Base-by-base conservation (phyloP, 2,329 filamentous ascomycete genomes). In the Aspergillus niger region DNA sequence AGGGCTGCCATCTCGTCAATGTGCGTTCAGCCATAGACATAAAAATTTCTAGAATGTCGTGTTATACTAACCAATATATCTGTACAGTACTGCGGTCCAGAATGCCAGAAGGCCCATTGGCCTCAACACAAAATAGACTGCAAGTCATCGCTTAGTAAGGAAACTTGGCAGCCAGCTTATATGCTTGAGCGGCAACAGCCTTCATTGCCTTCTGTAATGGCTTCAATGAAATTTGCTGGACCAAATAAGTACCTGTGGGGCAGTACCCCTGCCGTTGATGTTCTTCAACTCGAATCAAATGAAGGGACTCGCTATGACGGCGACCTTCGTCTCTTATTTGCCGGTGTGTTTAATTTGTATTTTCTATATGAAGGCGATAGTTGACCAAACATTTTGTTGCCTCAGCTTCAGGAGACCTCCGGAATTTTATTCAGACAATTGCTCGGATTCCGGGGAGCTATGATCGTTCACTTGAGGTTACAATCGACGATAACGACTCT, bases 401-500 rank as follows among this genome's bases (percentile, higher is more conserved):
- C 6, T 4, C 55, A 80, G 80, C 78, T 4, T 82, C 80, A 8
- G 80, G 77, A 6, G 79, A 82, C 60, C 57, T 77, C 5, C 70
- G 80, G 43, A 81, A 83, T 58, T 65, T 80, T 3, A 59, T 82
- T 57, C 77, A 76, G 63, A 76, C 80, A 0, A 61, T 82, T 2
- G 66, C 65, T 2, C 51, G 61, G 1, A 61, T 82, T 5, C 76
- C 78, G 0, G 39, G 48, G 3, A 61, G 24, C 0, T 79, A 74
- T 57, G 59, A 41, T 0, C 63, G 65, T 1, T 6, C 51, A 1
- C 60, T 77, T 30, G 55, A 66, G 0, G 57, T 75, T 0, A 64
- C 69, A 2, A 54, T 83, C 24, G 82, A 83, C 58, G 80, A 82
- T 65, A 15, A 5, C 3, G 74, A 80, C 13, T 62, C 75, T 8